Evolutionary conservation across 495 filamentous ascomycete species (phyloP), one percentile per base, ranked within the genome.

Genomic region (Aspergillus nidulans): DNA sequence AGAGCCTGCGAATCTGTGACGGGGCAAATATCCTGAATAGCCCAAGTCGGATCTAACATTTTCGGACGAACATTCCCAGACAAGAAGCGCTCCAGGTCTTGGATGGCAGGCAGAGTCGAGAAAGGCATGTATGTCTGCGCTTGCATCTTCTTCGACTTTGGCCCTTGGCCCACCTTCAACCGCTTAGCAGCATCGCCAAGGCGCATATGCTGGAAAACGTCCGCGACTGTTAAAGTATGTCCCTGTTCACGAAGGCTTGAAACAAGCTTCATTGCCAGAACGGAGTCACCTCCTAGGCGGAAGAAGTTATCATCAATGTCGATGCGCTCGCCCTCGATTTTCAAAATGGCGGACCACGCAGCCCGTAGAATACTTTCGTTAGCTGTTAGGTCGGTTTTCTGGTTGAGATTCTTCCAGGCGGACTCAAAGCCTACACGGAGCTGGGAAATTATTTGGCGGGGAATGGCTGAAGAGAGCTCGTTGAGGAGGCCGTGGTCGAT

Each of bases 201-300:
- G 19, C 68, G 69, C 69, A 73, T 73, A 60, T 73, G 58, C 41
- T 72, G 70, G 61, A 86, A 85, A 44, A 76, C 69, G 40, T 72
- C 68, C 1, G 75, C 71, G 10, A 76, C 72, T 1, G 64, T 64
- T 47, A 78, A 42, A 3, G 28, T 49, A 42, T 76, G 66, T 4
- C 70, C 70, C 24, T 70, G 57, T 1, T 48, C 52, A 18, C 71
- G 70, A 16, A 74, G 62, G 10, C 56, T 61, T 1, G 75, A 71
- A 0, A 73, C 72, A 7, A 79, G 46, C 30, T 73, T 75, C 72
- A 79, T 79, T 1, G 76, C 76, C 6, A 70, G 47, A 8, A 79
- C 63, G 10, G 76, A 79, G 53, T 77, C 71, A 26, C 76, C 76
- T 26, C 76, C 76, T 0, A 75, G 66, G 1, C 69, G 67, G 66